Evolutionary conservation across 2,329 filamentous ascomycete species (phyloP).

Genomic region (Aspergillus fumigatus): DNA sequence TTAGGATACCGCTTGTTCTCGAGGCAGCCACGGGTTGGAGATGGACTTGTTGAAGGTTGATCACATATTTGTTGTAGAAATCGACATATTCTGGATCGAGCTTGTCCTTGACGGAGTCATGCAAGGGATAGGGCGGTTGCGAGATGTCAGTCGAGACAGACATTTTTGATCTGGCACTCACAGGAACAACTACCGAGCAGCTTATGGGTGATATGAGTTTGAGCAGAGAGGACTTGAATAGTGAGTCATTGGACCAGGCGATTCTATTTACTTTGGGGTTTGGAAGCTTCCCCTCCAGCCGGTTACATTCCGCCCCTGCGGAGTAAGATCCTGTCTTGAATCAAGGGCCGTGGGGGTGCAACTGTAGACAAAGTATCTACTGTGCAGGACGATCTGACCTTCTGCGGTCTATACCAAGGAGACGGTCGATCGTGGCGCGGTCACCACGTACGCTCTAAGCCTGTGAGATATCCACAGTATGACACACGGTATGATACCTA

Average conservation of each 20-base stretch:
- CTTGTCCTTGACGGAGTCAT: constrained; percentile 43
- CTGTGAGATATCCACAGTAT: neutral
- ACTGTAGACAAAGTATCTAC: too few species aligned
- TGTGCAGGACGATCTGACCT: too few species aligned
- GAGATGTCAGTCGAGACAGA: constrained; percentile 12
- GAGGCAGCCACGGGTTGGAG: constrained; percentile 51
- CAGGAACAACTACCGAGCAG: neutral
- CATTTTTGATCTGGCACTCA: constrained; percentile 10
- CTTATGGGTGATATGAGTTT: neutral
- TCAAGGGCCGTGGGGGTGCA: neutral
- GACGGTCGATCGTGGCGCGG: too few species aligned
- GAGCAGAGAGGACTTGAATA: neutral
- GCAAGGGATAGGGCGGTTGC: constrained; percentile 45
- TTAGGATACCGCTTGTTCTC: constrained; percentile 48
- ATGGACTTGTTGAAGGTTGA: constrained; percentile 52
- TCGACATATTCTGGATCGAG: constrained; percentile 49
- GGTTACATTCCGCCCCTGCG: neutral
- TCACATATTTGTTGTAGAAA: constrained; percentile 51
- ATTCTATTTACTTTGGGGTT: neutral
- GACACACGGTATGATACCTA: neutral
- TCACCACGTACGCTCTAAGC: too few species aligned
- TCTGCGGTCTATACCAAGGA: too few species aligned
- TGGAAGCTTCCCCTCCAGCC: neutral
- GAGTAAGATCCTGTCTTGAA: neutral
- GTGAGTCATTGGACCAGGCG: neutral